phyloP scores from a whole-genome alignment of 331 rosid species.

The Telfairia occidentalis region DNA sequence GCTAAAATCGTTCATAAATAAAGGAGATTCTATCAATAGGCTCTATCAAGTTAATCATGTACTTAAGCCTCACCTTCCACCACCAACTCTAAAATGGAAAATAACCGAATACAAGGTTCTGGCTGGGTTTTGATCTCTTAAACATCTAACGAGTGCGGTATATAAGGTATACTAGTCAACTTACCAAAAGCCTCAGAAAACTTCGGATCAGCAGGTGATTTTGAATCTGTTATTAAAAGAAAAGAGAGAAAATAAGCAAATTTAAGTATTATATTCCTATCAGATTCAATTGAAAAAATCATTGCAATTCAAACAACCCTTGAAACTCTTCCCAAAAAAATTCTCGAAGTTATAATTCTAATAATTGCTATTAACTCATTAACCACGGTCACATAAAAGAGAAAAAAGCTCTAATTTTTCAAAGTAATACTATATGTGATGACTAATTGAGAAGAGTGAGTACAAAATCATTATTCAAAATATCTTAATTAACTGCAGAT shows the following conservation, averaged over 20 bases:
- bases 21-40: too few species aligned
- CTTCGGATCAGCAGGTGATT: slow-evolving; percentile 58
- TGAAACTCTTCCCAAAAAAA: background rate
- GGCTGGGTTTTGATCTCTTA: background rate
- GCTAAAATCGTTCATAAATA: too few species aligned
- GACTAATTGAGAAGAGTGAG: background rate
- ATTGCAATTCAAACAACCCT: background rate
- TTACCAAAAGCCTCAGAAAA: slow-evolving; percentile 80
- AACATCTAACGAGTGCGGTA: background rate
- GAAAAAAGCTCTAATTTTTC: background rate
- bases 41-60: background rate
- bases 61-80: background rate
- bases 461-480: background rate
- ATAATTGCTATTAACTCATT: background rate
- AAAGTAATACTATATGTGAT: background rate
- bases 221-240: slow-evolving; percentile 58
- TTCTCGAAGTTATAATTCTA: background rate
- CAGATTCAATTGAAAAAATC: background rate
- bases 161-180: slow-evolving; percentile 21
- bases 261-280: background rate
- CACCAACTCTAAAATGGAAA: background rate
- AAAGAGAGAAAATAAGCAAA: slow-evolving; percentile 14
- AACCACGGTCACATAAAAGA: background rate
- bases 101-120: background rate
- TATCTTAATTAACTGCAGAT: background rate